Evolutionary conservation across 2,329 filamentous ascomycete species (phyloP), one percentile per base, ranked within the genome.

Genomic region (Pseudocercospora pini-densiflorae): DNA sequence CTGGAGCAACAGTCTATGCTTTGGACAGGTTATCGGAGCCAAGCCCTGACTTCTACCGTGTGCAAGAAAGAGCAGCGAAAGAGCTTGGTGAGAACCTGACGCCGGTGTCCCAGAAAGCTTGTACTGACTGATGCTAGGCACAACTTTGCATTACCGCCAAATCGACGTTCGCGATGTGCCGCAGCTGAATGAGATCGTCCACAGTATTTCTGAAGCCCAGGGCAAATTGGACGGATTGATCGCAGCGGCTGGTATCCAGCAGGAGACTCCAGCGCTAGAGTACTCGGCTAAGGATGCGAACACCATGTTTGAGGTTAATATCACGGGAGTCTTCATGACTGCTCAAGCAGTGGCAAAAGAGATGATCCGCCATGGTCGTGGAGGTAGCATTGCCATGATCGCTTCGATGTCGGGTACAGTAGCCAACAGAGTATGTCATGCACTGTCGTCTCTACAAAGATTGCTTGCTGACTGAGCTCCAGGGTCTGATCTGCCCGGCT

Each of bases 181-280:
- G 4, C 79, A 83, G 45, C 84, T 97, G 54, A 90, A 94, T 77
- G 82, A 81, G 49, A 85, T 91, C 61, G 84, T 96, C 57, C 83
- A 86, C 70, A 83, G 81, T 10, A 95, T 97, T 70, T 92, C 88
- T 16, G 83, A 88, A 59, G 80, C 86, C 66, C 87, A 93, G 70
- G 90, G 90, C 5, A 87, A 90, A 16, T 80, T 97, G 68, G 92
- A 97, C 75, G 93, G 93, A 0, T 81, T 97, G 63, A 88, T 97
- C 57, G 89, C 89, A 0, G 89, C 89, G 0, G 90, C 90, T 0
- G 90, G 89, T 0, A 91, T 93, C 73, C 92, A 97, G 80, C 91
- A 96, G 79, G 92, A 96, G 80, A 93, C 89, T 0, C 81, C 92
- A 0, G 93, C 94, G 1, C 83, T 97, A 62, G 92, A 97, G 58